Evolutionary conservation across 2,329 filamentous ascomycete species (phyloP).

Genomic region (Coniochaeta sp.): DNA sequence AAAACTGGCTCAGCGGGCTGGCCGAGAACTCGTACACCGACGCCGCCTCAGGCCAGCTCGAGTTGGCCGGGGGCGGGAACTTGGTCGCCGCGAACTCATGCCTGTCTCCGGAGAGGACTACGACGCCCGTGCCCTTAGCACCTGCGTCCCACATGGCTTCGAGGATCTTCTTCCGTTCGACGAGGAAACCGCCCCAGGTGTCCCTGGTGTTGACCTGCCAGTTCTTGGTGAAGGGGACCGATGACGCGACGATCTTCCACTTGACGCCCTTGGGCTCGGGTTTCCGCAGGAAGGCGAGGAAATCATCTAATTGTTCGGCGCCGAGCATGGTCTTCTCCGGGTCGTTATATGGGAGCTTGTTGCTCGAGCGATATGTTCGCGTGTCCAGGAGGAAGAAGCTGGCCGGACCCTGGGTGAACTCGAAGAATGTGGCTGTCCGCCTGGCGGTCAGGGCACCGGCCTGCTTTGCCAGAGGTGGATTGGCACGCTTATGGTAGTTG

Average conservation of each 20-base stretch:
- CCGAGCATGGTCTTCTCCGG: constrained; percentile 83
- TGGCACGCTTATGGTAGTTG: constrained; percentile 77
- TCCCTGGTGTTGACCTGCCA: constrained; percentile 85
- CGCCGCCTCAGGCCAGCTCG: constrained; percentile 54
- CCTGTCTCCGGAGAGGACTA: constrained; percentile 84
- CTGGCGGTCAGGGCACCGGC: constrained; percentile 29
- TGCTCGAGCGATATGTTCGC: constrained; percentile 72
- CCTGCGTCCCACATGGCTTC: constrained; percentile 89
- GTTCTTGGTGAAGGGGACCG: constrained; percentile 94
- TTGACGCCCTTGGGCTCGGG: constrained; percentile 70
- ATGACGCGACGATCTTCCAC: constrained; percentile 91
- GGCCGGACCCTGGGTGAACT: constrained; percentile 82
- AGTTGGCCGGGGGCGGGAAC: constrained; percentile 54
- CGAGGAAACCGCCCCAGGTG: constrained; percentile 89
- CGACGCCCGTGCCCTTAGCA: constrained; percentile 65
- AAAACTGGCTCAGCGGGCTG: constrained; percentile 90
- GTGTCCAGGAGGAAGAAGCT: constrained; percentile 95
- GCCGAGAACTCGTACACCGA: constrained; percentile 87
- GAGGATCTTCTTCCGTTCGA: constrained; percentile 70
- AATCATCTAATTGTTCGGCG: constrained; percentile 65
- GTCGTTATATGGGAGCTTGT: constrained; percentile 49
- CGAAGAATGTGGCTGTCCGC: constrained; percentile 69
- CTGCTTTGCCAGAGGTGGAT: constrained; percentile 63
- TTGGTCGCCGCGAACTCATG: constrained; percentile 94
- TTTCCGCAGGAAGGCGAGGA: constrained; percentile 67